Percentiles rank a stretch among this genome's conserved stretches.
Conservation (phyloP, 2,329 filamentous ascomycete species). For the Akanthomyces lecanii region DNA sequence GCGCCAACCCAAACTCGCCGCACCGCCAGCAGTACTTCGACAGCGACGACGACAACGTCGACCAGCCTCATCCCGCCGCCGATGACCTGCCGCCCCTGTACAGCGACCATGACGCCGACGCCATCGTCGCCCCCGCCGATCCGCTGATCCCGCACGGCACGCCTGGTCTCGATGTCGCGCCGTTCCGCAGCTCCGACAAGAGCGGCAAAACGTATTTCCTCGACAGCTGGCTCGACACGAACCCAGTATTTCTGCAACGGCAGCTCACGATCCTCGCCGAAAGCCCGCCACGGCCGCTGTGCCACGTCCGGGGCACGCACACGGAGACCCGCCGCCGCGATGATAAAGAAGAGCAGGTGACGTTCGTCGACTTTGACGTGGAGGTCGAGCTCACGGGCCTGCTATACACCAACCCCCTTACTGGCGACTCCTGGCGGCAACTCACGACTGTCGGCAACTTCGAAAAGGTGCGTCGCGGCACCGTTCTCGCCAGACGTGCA, state of each 20-base stretch:
- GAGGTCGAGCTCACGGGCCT: conserved; percentile 55
- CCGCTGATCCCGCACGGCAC: conserved; percentile 24
- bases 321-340: conserved; percentile 40
- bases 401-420: conserved; percentile 44
- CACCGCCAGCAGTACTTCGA: conserved; percentile 31
- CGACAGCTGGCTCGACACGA: conserved; percentile 41
- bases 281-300: conserved; percentile 49
- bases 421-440: conserved; percentile 37
- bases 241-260: conserved; percentile 39
- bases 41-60: conserved; percentile 29
- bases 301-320: conserved; percentile 53
- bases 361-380: conserved; percentile 57
- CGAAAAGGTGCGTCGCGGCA: conserved; percentile 62
- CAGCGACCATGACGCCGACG: conserved; percentile 31
- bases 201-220: conserved; percentile 41
- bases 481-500: conserved; percentile 49
- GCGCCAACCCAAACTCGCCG: conserved; percentile 18
- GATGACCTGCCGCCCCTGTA: conserved; percentile 46
- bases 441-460: conserved; percentile 53
- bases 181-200: conserved; percentile 29
- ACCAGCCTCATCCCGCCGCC: conserved; percentile 24
- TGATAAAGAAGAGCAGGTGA: conserved; percentile 42
- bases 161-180: conserved; percentile 22
- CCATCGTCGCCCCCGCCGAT: conserved; percentile 19
- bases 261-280: conserved; percentile 42